Base-by-base conservation (phyloP, 768 basidiomycete genomes). In the Amanita thiersii region DNA sequence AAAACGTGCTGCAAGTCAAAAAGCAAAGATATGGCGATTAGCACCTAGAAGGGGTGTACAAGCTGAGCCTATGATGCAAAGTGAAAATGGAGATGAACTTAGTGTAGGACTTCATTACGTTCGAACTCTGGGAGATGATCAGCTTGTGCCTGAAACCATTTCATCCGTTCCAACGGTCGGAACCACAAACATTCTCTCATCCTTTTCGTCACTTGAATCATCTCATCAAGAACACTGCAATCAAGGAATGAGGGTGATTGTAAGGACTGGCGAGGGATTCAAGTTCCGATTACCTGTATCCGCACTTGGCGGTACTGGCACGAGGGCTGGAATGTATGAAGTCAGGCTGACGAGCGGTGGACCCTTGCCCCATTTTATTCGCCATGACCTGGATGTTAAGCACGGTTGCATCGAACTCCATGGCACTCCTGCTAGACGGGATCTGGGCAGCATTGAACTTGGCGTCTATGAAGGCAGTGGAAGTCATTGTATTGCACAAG, bases 31-130 rank as follows among this genome's bases (percentile, higher is more conserved):
- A 15, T 70, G 56, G 53, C 59, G 57, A 38, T 47, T 40, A 5
- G 48, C 54, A 29, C 45, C 50, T 14, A 50, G 45, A 46, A 62
- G 66, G 40, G 60, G 60, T 26, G 53, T 40, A 31, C 46, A 47
- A 15, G 53, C 37, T 47, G 58, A 48, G 12, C 29, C 19, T 34
- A 52, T 56, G 42, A 64, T 49, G 52, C 63, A 55, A 34, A 64
- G 61, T 45, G 61, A 58, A 28, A 76, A 72, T 51, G 67, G 64
- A 19, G 85, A 86, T 54, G 85, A 83, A 38, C 68, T 87, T 18
- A 65, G 68, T 19, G 74, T 81, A 55, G 81, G 81, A 5, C 68
- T 84, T 48, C 78, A 77, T 50, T 86, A 85, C 50, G 78, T 86
- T 28, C 74, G 73, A 38, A 72, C 80, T 10, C 65, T 86, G 43